Evolutionary conservation across 768 basidiomycete genomes (phyloP), one percentile per base, ranked within the genome.

Genomic region (Lepiota brunneoincarnata): DNA sequence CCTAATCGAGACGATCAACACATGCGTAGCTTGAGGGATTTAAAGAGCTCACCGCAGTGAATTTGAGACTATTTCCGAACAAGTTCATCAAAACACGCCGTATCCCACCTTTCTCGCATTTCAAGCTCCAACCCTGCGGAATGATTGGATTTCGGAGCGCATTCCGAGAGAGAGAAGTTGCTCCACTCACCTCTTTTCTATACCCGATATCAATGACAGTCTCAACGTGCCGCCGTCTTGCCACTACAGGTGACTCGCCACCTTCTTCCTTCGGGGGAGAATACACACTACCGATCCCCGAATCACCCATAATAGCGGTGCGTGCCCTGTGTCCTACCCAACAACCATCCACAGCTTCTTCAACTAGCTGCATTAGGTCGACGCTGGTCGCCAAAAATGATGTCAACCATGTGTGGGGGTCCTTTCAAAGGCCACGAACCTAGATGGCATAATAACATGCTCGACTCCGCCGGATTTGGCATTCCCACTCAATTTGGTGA

Each of bases 261-360:
- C 70, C 73, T 20, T 81, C 76, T 17, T 84, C 76, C 60, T 79
- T 80, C 1, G 93, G 91, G 2, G 92, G 91, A 3, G 93, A 89
- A 69, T 97, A 97, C 28, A 94, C 87, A 59, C 89, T 94, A 21
- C 95, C 94, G 54, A 97, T 95, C 54, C 86, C 75, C n/a, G 87
- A 86, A 57, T 86, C 83, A 31, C 78, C 82, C 56, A 79, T 74
- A 47, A 82, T 79, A 24, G 81, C 82, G 38, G 85, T 83, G 36
- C 93, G 82, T 15, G 93, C 93, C 23, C 88, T 82, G 63, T 93
- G 84, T 11, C 95, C 94, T 39, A 98, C 89, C 91, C 92, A 97
- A 55, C 90, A 94, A 4, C 93, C 92, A 59, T 97, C 94, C 21
- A 94, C 85, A 4, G 91, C 91, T 63, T 93, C 90, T 69, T 94